Evolutionary conservation across 2,329 filamentous ascomycete species (phyloP).

Genomic region (Rutstroemia sp.): DNA sequence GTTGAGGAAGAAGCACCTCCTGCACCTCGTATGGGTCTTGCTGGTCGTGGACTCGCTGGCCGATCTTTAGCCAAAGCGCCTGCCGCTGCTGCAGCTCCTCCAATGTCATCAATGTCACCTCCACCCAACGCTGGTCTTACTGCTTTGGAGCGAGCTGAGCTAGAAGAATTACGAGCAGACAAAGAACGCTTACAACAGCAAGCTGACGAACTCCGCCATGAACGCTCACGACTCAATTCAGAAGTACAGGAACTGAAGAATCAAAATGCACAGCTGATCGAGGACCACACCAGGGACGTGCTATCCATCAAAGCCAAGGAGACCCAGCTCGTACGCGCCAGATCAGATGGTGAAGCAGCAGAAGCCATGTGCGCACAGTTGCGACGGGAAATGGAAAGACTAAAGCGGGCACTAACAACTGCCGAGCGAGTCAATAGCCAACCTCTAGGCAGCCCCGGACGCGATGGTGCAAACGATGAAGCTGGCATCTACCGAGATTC

Average conservation of each 20-base stretch:
- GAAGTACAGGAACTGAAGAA: slow-evolving; percentile 94
- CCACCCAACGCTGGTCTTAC: slow-evolving; percentile 59
- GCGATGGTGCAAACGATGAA: slow-evolving; percentile 48
- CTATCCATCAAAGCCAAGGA: slow-evolving; percentile 98
- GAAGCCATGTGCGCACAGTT: slow-evolving; percentile 81
- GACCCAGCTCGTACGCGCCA: slow-evolving; percentile 86
- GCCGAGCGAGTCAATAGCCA: slow-evolving; percentile 42
- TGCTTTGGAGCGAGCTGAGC: slow-evolving; percentile 79
- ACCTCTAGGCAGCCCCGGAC: slow-evolving; percentile 32
- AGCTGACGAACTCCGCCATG: slow-evolving; percentile 73
- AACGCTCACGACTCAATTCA: slow-evolving; percentile 72
- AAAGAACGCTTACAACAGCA: slow-evolving; percentile 71
- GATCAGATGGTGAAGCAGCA: slow-evolving; percentile 82
- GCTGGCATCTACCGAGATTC: slow-evolving; percentile 51
- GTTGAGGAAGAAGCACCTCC: slow-evolving; percentile 30
- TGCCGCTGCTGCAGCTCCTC: slow-evolving; percentile 42
- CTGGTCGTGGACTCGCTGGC: slow-evolving; percentile 65
- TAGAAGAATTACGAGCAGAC: slow-evolving; percentile 79
- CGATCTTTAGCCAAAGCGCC: slow-evolving; percentile 69
- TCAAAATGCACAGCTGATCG: slow-evolving; percentile 92
- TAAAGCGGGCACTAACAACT: slow-evolving; percentile 77
- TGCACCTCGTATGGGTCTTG: slow-evolving; percentile 27
- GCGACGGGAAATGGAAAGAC: slow-evolving; percentile 78
- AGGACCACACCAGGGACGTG: slow-evolving; percentile 92
- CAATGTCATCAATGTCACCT: slow-evolving; percentile 46